Evolutionary conservation across 2,329 filamentous ascomycete genomes (phyloP), one percentile per base, ranked within the genome.

Genomic region (Ophiostoma sp.): DNA sequence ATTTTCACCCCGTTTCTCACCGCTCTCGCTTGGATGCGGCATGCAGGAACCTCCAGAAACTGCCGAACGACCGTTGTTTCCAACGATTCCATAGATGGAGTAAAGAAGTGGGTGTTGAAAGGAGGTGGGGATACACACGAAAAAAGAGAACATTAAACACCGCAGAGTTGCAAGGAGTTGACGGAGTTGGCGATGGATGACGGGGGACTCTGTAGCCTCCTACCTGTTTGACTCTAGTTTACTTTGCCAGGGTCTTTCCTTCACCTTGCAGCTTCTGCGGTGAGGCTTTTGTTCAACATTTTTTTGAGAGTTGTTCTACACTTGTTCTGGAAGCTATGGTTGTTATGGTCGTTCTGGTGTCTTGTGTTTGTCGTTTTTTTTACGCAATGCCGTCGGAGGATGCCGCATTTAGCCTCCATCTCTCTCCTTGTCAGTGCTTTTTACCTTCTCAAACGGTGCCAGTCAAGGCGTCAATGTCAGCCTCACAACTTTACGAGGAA

Each of bases 171-270:
- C 50, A 55, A 25, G n/a, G 50, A 25, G 50, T 55, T 12, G 50
- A 55, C 22, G 50, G 55, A 5, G 28, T 59, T 63, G 59, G n/a
- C n/a, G 36, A 15, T 45, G 36, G 61, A 45, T 45, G 33, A 17
- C 33, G n/a, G 4, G 15, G 25, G 9, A 25, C 3, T 55, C 4
- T 50, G 63, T 22, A 52, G 17, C 25, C 64, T 69, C 64, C 64
- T 69, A 31, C 64, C 64, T 52, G 4, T 69, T 69, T 69, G 42
- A 69, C 45, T 69, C 64, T 69, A 52, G 64, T 52, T 42, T 31
- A 9, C 25, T 68, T 68, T 50, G 7, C 28, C 42, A 68, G 22
- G 28, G 64, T 31, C 6, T 6, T 36, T 22, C 45, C 28, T 52
- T 69, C 63, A 48, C 63, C 63, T 31, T n/a, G 36, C 61, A 42